A percentile compares a stretch with the other conserved stretches of the same genome.
Evolutionary conservation across 208 protist species (phyloP).

Genomic region (Trypanosoma brucei): DNA sequence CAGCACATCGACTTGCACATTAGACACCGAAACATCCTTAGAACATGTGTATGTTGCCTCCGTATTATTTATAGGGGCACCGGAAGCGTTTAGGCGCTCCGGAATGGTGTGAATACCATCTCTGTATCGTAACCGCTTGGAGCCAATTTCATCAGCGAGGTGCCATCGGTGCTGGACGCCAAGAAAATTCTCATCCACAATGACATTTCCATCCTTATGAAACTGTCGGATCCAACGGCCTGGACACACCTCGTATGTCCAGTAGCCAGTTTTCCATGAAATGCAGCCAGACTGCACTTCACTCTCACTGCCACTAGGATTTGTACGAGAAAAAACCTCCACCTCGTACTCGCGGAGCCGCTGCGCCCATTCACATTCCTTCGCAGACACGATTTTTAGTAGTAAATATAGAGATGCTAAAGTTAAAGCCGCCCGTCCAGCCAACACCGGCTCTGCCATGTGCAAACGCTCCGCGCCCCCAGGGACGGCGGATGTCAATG

Average conservation of each 20-base stretch:
- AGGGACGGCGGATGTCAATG: too few relatives aligned
- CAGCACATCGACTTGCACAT: slow-evolving; percentile 11
- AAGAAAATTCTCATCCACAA: slow-evolving; percentile 29
- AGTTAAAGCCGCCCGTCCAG: background rate
- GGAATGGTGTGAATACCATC: slow-evolving; percentile 15
- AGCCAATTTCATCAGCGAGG: slow-evolving; percentile 18
- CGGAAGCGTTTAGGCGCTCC: slow-evolving; percentile 9
- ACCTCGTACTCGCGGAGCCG: slow-evolving; percentile 18
- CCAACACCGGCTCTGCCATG: background rate
- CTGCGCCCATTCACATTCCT: slow-evolving; percentile 16
- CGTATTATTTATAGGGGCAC: background rate
- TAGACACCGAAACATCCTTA: background rate
- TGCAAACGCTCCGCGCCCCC: background rate
- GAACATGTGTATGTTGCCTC: slow-evolving; percentile 4
- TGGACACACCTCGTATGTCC: slow-evolving; percentile 32
- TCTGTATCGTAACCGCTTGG: slow-evolving; percentile 10
- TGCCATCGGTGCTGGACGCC: slow-evolving; percentile 23
- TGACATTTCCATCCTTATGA: slow-evolving; percentile 13
- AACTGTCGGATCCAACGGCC: slow-evolving; percentile 34
- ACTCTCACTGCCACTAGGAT: background rate
- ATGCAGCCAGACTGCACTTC: background rate
- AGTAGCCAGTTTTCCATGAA: slow-evolving; percentile 6
- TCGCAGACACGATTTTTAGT: background rate
- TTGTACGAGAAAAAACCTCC: slow-evolving; percentile 2
- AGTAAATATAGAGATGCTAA: slow-evolving; percentile 3